Base-by-base conservation (phyloP, 306 rosid species). In the Ormosia semicastrata region DNA sequence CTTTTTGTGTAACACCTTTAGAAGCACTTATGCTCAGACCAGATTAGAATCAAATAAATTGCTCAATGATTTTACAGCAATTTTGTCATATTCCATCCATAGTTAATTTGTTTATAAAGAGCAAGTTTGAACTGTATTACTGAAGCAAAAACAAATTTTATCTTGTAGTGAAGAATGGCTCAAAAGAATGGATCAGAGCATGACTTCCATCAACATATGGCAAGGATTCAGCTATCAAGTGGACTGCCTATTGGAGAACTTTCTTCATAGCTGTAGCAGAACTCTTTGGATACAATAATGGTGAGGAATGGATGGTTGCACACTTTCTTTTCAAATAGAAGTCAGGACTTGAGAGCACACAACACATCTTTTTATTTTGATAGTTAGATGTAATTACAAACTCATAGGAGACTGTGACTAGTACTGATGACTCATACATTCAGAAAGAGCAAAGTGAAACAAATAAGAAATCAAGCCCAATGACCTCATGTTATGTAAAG, bases 231-330 rank as follows among this genome's bases (percentile, higher is more conserved):
- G 98, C 98, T 47, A 89, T 85, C 69, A 95, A 89, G 81, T 95
- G 99, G 98, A 95, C 93, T 9, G 98, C 80, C 37, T 95, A 95
- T 57, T 92, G 98, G 99, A 91, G 98, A 86, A 92, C 98, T 54
- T 93, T 95, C 87, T 95, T 95, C 77, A 92, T 92, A 60, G 86
- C 97, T 3, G 99, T 92, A 1, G 96, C 99, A 24, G 99, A 93
- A 81, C 93, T 95, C 29, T 95, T 95, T 59, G 96, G 88, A 30
- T 95, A 92, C 87, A 95, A 86, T 58, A 73, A 90, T 14, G 99
- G 97, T 17, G 98, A 93, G 86, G 99, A 95, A 86, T 95, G 91
- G 99, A 93, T 95, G 97, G 93, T 95, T 65, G 86, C 87, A 37
- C 95, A 64, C 70, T 93, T 90, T 81, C 88, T 95, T 13, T 90